Base-by-base conservation (phyloP, 2,329 filamentous ascomycete species). In the Neonectria neomacrospora region DNA sequence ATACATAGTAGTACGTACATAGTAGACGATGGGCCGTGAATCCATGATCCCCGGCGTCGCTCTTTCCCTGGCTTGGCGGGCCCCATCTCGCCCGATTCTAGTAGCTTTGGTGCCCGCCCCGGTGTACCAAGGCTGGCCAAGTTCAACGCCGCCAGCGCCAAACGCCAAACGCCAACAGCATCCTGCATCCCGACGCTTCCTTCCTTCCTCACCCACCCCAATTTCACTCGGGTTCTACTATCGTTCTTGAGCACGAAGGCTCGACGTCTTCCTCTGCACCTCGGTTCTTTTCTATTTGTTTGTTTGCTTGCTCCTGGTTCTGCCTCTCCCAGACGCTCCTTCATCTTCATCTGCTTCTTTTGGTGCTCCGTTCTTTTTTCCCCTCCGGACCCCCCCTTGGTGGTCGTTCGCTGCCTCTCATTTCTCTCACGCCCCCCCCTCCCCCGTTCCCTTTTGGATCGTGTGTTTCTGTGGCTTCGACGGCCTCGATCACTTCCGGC, bases 401-500 rank as follows among this genome's bases (percentile, higher is more conserved):
- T 53, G 39, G 42, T 47, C 69, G 51, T 65, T 12, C 58, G 34
- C 7, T 37, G 34, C 55, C 56, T 67, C 64, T 67, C 61, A 41
- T 41, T 61, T 63, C 53, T 18, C 16, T 23, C 22, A 12, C 23
- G 10, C n/a, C 23, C 32, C 23, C 32, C 30, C 41, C 44, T 14
- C 32, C n/a, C 18, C 37, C 16, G 23, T 26, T 41, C 32, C 39
- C 32, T 23, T 26, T 28, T 53, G 51, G 51, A 23, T 50, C 30
- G 60, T 42, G 42, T 22, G 34, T 42, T 39, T 56, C n/a, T 55
- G 18, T 53, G 58, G 70, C 61, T 69, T 72, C 66, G 63, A 67
- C 63, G 63, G 61, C 68, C 69, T 68, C 53, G 45, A 53, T 56
- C 55, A 53, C 61, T 69, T 59, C 26, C 58, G 58, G 41, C 52